Evolutionary conservation across 495 filamentous ascomycete genomes (phyloP), one percentile per base, ranked within the genome.

Genomic region (Platismatia glauca): DNA sequence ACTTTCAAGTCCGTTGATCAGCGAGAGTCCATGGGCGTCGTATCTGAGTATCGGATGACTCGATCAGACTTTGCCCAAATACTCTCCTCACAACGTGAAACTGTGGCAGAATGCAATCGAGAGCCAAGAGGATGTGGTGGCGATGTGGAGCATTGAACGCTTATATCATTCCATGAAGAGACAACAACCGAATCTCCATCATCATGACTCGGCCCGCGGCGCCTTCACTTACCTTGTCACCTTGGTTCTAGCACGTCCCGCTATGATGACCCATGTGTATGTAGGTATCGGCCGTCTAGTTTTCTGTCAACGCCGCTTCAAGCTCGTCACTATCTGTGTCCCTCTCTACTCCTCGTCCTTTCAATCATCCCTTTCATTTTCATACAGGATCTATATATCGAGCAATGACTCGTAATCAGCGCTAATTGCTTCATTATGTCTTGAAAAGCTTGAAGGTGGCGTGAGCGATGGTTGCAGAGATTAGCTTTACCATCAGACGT

Each of bases 71-170:
- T 29, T 13, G 0, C 12, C 12, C 2, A 13, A 11, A 1, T 48
- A 24, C 13, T 4, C n/a, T 7, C 20, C 3, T 13, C 22, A 2
- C 7, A 48, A 27, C 9, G 9, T 24, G 9, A n/a, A 27, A 4
- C 8, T 27, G 22, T 27, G 44, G n/a, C 22, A 15, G 22, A 9
- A 4, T 27, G 27, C 22, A 27, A 12, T 12, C 11, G 1, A 48
- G 8, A 24, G 44, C 22, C 9, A 27, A 48, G n/a, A 9, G 4
- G 7, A 50, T 53, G 50, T 53, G 50, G 50, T 53, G 50, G 50
- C 50, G 50, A 53, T 53, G 50, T 53, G 50, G 50, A 53, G 50
- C 29, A 53, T 53, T 16, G 50, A 34, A 53, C 33, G 50, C 50
- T 53, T 53, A 29, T 20, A 33, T n/a, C n/a, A 1, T 35, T 35